Conservation (phyloP, 2,329 filamentous ascomycete genomes). For the Microascus cirrosus region DNA sequence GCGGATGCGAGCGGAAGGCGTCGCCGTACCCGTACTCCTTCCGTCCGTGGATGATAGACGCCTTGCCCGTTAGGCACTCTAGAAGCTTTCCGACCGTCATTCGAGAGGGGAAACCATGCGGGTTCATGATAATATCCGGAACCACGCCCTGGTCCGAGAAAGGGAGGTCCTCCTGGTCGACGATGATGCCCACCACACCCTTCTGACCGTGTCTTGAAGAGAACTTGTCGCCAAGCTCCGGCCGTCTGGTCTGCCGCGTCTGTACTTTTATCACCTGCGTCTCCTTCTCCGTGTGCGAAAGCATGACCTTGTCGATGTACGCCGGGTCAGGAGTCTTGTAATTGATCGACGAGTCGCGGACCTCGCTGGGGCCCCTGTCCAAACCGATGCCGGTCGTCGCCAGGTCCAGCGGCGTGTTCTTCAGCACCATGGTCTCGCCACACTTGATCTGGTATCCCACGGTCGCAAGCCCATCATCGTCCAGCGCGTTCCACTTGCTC, state of each 20-base stretch:
- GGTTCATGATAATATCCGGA: constrained; percentile 99
- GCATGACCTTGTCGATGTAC: constrained; percentile 94
- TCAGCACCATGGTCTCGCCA: constrained; percentile 84
- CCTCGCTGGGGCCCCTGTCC: constrained; percentile 51
- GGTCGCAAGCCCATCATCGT: constrained; percentile 77
- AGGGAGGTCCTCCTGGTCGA: constrained; percentile 92
- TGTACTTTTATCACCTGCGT: constrained; percentile 85
- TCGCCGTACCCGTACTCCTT: constrained; percentile 78
- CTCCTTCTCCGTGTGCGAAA: constrained; percentile 80
- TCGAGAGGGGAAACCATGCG: constrained; percentile 96
- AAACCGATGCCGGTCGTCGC: constrained; percentile 60
- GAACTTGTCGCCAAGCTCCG: constrained; percentile 96
- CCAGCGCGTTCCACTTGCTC: constrained; percentile 61
- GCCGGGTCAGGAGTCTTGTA: constrained; percentile 78
- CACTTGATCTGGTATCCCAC: constrained; percentile 70
- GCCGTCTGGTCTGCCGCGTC: constrained; percentile 87
- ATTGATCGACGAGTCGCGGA: constrained; percentile 57
- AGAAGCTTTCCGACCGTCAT: constrained; percentile 99
- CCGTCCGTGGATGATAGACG: constrained; percentile 72
- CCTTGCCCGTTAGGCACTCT: constrained; percentile 89
- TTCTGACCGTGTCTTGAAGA: constrained; percentile 98
- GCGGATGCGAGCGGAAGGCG: constrained; percentile 70
- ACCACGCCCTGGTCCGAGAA: constrained; percentile 84
- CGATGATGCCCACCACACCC: constrained; percentile 93
- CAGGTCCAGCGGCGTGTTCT: constrained; percentile 72